Percentiles rank a stretch among this genome's conserved stretches.
These are phyloP conservation scores for Passalora sequoiae DNA, from an alignment of 2,329 filamentous ascomycete genomes.

Conservation along the genomic window DNA sequence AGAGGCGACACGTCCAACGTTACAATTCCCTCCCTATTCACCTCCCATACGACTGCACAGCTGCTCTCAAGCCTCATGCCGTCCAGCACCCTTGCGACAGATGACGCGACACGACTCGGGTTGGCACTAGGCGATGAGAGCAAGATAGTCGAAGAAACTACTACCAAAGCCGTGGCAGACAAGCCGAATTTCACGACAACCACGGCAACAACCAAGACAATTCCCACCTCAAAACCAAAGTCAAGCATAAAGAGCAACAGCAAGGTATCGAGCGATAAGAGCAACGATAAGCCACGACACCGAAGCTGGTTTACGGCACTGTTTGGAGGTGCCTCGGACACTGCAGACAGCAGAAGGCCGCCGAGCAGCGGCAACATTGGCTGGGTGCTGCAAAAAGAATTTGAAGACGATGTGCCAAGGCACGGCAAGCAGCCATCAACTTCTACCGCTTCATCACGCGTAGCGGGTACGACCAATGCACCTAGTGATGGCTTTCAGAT, in stretches of 20 bases:
- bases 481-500: conserved; percentile 65
- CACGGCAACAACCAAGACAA: conserved; percentile 18
- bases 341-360: conserved; percentile 53
- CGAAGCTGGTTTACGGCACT: conserved; percentile 45
- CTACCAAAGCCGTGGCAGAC: conserved; percentile 14
- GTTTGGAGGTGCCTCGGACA: conserved; percentile 21
- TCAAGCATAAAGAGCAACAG: conserved; percentile 10
- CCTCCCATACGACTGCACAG: conserved; percentile 89
- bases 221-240: conserved; percentile 13
- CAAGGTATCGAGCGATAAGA: conserved; percentile 26
- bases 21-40: conserved; percentile 90
- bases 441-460: conserved; percentile 28
- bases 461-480: conserved; percentile 32
- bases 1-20: conserved; percentile 91
- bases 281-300: conserved; percentile 8
- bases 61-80: conserved; percentile 83
- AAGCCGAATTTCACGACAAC: conserved; percentile 30
- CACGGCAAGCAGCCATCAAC: conserved; percentile 24
- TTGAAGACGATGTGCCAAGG: conserved; percentile 55
- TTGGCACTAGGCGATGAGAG: conserved; percentile 31
- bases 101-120: conserved; percentile 48
- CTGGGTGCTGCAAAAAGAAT: conserved; percentile 66
- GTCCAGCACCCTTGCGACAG: conserved; percentile 48
- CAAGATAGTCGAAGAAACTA: conserved; percentile 7
- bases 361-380: conserved; percentile 69